Conservation (phyloP, 139 green algal genomes). For the Spirogloea muscicola region DNA sequence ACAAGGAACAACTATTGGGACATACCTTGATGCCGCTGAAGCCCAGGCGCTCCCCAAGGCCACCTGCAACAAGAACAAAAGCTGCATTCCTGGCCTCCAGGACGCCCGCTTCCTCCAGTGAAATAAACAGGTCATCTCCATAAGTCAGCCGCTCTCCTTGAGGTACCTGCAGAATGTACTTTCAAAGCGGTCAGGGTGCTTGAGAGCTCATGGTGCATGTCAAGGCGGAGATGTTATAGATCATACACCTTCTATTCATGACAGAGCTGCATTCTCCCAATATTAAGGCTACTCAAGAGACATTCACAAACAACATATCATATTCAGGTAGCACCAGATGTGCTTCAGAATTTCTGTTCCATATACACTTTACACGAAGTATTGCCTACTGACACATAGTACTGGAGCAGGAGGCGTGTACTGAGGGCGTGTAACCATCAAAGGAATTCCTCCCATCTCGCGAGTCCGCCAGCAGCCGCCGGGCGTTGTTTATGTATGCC, state of each 20-base stretch:
- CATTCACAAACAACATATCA: not conserved
- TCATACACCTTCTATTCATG: not conserved
- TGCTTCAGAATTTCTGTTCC: not conserved
- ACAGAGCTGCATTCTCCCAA: not conserved
- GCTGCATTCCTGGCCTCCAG: slow-evolving; percentile 52
- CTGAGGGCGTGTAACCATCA: slow-evolving; percentile 80
- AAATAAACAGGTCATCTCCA: slow-evolving; percentile 58
- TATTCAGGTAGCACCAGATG: not conserved
- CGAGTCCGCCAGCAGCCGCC: slow-evolving; percentile 74
- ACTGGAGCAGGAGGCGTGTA: no score
- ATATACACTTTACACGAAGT: no score
- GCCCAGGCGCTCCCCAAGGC: slow-evolving; percentile 91
- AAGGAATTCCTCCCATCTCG: slow-evolving; percentile 85
- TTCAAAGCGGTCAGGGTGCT: no score
- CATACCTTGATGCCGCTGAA: slow-evolving; percentile 84
- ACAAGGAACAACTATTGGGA: not conserved
- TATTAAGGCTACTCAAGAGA: not conserved
- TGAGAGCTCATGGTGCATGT: not conserved
- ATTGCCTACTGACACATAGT: no score
- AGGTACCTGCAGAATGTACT: slow-evolving; percentile 62
- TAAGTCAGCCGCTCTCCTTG: slow-evolving; percentile 77
- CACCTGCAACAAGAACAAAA: slow-evolving; percentile 97
- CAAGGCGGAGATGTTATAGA: not conserved
- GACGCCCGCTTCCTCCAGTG: slow-evolving; percentile 61
- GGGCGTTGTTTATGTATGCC: slow-evolving; percentile 83